Evolutionary conservation across 768 basidiomycete species (phyloP).

Genomic region (Mycena haematopus): DNA sequence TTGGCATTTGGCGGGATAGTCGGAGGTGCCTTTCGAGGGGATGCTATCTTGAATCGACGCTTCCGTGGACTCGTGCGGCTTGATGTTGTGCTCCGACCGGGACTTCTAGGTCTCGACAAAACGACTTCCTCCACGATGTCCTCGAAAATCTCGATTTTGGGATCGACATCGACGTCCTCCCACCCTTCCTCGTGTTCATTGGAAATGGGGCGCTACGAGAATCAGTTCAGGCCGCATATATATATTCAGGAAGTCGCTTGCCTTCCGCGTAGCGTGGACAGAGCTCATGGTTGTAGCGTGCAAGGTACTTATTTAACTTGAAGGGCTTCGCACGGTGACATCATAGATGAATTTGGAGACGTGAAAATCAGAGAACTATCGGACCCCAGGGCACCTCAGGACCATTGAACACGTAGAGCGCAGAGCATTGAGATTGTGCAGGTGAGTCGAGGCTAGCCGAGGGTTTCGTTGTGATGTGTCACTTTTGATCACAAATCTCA

Average conservation of each 20-base stretch:
- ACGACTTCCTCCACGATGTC: constrained; percentile 8
- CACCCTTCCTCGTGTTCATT: constrained; percentile 15
- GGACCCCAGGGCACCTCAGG: no score
- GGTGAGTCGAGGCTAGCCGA: no score
- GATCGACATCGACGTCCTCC: constrained; percentile 21
- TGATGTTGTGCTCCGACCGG: constrained; percentile 7
- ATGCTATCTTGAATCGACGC: constrained; percentile 16
- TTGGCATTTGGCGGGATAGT: constrained; percentile 6
- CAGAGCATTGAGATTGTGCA: no score
- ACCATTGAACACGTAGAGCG: no score
- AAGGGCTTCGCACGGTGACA: background rate
- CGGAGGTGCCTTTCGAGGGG: constrained; percentile 1
- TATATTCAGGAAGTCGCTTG: background rate
- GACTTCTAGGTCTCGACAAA: constrained; percentile 10
- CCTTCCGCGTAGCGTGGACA: constrained; percentile 13
- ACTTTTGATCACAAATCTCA: no score
- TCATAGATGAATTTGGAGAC: background rate
- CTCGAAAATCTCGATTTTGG: background rate
- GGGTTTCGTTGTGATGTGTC: no score
- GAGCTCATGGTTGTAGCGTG: constrained; percentile 17
- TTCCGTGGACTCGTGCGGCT: constrained; percentile 20
- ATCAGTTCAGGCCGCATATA: background rate
- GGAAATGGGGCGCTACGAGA: background rate
- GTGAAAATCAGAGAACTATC: no score
- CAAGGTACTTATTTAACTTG: background rate